Evolutionary conservation across 345 rosid genomes (phyloP).

Genomic region (Gossypium australe): DNA sequence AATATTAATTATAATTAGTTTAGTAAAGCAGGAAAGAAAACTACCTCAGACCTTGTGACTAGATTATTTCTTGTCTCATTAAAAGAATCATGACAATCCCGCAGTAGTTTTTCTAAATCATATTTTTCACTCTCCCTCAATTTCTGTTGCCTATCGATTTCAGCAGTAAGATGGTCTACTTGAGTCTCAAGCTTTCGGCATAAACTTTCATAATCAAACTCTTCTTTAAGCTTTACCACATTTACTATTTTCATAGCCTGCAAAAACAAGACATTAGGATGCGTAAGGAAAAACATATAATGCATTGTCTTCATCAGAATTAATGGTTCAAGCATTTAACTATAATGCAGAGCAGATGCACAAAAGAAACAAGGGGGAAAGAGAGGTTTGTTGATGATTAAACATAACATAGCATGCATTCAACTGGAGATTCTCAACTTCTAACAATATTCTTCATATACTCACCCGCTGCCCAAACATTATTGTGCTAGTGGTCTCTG

Average conservation of each 20-base stretch:
- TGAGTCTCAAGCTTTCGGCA: constrained; percentile 78
- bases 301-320: neutral
- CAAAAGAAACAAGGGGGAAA: neutral
- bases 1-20: neutral
- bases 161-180: constrained; percentile 81
- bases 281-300: constrained; percentile 1
- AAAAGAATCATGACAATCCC: constrained; percentile 45
- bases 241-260: constrained; percentile 98
- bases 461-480: constrained; percentile 96
- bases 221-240: constrained; percentile 87
- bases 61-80: constrained; percentile 41
- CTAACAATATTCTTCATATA: constrained; percentile 3
- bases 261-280: constrained; percentile 23
- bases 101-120: constrained; percentile 50
- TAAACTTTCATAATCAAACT: constrained; percentile 86
- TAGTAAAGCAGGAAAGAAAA: constrained; percentile 31
- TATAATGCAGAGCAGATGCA: neutral
- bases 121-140: constrained; percentile 52
- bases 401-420: neutral
- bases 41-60: constrained; percentile 76
- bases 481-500: constrained; percentile 88
- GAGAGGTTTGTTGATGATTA: neutral
- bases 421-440: neutral
- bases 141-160: constrained; percentile 74
- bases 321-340: neutral